phyloP scores from a whole-genome alignment of 768 basidiomycete species.

The Peribolospora baueri region DNA sequence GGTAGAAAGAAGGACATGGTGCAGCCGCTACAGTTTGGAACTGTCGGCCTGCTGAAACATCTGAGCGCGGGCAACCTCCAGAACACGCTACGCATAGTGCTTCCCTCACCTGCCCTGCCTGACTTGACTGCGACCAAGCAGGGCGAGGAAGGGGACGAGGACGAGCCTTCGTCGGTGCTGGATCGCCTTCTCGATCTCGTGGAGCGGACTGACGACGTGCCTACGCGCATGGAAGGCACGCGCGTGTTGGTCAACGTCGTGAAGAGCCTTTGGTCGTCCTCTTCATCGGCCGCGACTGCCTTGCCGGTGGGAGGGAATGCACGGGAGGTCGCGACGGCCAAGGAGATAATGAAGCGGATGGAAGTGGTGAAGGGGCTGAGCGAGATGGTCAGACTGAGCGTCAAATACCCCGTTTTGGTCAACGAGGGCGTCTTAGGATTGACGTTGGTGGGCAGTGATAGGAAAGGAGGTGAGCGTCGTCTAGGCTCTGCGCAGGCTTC shows the following conservation, averaged over 20 bases:
- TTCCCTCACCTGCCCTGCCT: conserved; percentile 13
- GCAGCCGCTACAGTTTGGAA: conserved; percentile 62
- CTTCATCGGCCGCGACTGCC: background rate
- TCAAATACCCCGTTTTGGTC: conserved; percentile 56
- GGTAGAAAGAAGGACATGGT: conserved; percentile 53
- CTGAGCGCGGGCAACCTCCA: conserved; percentile 40
- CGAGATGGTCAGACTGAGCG: conserved; percentile 47
- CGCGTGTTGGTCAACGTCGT: conserved; percentile 67
- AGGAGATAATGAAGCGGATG: conserved; percentile 24
- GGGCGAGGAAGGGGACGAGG: no score
- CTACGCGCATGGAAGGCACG: conserved; percentile 70
- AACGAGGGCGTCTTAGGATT: conserved; percentile 73
- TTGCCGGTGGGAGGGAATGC: background rate
- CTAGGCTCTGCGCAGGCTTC: background rate
- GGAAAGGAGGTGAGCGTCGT: conserved; percentile 25
- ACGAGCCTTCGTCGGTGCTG: conserved; percentile 19
- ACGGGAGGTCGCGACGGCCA: background rate
- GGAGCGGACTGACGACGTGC: conserved; percentile 50
- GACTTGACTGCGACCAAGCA: conserved; percentile 8
- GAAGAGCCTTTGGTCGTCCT: conserved; percentile 41
- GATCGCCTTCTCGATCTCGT: conserved; percentile 49
- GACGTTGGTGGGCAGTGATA: conserved; percentile 42
- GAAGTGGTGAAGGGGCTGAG: conserved; percentile 39
- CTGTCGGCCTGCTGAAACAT: conserved; percentile 72
- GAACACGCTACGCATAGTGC: conserved; percentile 26